Conservation (phyloP, 2,329 filamentous ascomycete genomes). For the Bipolaris oryzae region DNA sequence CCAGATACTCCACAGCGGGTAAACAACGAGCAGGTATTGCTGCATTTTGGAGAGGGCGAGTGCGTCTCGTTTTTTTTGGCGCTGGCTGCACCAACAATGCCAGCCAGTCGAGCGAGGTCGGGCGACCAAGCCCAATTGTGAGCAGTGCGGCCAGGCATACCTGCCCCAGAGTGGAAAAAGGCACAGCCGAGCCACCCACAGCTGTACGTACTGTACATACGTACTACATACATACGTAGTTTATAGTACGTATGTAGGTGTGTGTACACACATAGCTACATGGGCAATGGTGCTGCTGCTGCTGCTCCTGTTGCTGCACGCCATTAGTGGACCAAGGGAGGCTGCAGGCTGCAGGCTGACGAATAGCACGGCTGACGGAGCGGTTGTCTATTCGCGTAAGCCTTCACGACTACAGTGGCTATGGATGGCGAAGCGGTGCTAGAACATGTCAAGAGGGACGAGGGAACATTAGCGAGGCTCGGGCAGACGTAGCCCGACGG, state of each 20-base stretch:
- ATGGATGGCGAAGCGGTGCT: constrained; percentile 15
- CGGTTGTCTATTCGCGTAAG: constrained; percentile 15
- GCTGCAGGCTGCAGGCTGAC: constrained; percentile 3
- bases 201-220: too few relatives aligned
- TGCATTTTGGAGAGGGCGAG: neutral
- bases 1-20: constrained; percentile 22
- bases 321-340: constrained; percentile 4
- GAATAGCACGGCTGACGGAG: constrained; percentile 15
- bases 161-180: neutral
- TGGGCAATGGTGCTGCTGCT: neutral
- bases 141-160: constrained; percentile 10
- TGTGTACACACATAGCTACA: neutral
- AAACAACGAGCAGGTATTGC: constrained; percentile 8
- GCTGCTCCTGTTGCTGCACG: neutral
- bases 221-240: neutral
- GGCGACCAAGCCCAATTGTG: neutral
- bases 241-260: neutral
- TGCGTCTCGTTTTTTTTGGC: neutral
- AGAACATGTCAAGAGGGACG: constrained; percentile 16
- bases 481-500: neutral
- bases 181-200: neutral
- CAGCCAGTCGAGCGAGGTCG: neutral
- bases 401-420: constrained; percentile 17
- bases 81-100: neutral
- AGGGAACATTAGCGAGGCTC: constrained; percentile 14